phyloP scores from a whole-genome alignment of 1,284 basidiomycete genomes.

The Sporisorium reilianum region DNA sequence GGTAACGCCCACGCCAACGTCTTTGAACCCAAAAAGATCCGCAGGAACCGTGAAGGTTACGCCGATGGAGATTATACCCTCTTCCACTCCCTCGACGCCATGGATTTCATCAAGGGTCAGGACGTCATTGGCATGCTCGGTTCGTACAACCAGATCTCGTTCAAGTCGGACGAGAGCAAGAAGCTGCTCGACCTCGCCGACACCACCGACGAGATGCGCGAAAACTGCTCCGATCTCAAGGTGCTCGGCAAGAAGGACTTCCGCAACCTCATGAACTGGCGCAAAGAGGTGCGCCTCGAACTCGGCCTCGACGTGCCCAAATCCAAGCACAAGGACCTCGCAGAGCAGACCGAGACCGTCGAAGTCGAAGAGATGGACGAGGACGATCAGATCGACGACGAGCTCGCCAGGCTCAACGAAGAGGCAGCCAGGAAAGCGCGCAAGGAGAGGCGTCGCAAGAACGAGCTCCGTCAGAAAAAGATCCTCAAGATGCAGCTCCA shows the following conservation, averaged over 20 bases:
- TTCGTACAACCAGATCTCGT: slow-evolving; percentile 84
- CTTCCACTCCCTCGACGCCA: slow-evolving; percentile 80
- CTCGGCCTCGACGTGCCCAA: slow-evolving; percentile 57
- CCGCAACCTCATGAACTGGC: slow-evolving; percentile 91
- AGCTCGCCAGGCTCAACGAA: slow-evolving; percentile 86
- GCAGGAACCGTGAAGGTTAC: slow-evolving; percentile 92
- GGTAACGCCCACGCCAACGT: slow-evolving; percentile 76
- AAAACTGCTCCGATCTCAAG: slow-evolving; percentile 90
- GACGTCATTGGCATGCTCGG: slow-evolving; percentile 81
- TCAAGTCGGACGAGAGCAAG: slow-evolving; percentile 76
- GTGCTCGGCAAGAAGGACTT: slow-evolving; percentile 98
- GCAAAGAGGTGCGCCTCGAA: slow-evolving; percentile 79
- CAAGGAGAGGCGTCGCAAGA: slow-evolving; percentile 82
- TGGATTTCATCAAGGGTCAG: slow-evolving; percentile 78
- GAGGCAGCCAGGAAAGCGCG: slow-evolving; percentile 84
- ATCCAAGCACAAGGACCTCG: slow-evolving; percentile 45
- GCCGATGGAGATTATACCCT: slow-evolving; percentile 93
- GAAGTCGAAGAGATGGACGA: slow-evolving; percentile 75
- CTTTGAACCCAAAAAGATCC: slow-evolving; percentile 96
- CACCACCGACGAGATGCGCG: slow-evolving; percentile 79
- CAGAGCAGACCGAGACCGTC: slow-evolving; percentile 69
- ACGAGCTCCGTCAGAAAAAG: slow-evolving; percentile 88
- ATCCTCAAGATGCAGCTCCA: slow-evolving; percentile 95
- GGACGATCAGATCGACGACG: slow-evolving; percentile 74
- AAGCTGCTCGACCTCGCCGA: slow-evolving; percentile 76